Conservation (phyloP, 805 yeast species). For the Saccharomyces paradoxus region DNA sequence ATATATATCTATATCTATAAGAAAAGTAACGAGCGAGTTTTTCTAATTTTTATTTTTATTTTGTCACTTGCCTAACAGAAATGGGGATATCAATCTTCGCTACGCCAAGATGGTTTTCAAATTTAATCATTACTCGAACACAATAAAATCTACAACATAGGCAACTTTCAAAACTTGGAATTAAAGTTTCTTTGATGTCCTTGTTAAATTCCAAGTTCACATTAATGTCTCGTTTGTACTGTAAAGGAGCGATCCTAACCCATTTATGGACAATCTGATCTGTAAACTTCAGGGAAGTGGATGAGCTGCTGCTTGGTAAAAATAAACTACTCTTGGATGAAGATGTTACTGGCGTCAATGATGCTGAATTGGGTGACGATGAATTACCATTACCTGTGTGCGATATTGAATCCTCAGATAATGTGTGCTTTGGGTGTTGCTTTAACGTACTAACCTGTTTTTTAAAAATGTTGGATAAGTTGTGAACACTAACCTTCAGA, state of each 20-base stretch:
- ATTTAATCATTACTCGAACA: slow-evolving; percentile 35
- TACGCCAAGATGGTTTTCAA: slow-evolving; percentile 12
- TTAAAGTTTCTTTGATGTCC: slow-evolving; percentile 34
- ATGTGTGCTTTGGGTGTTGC: slow-evolving; percentile 4
- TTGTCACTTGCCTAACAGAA: slow-evolving; percentile 2
- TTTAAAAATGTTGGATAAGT: slow-evolving; percentile 19
- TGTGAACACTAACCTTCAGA: slow-evolving; percentile 12
- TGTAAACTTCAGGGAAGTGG: slow-evolving; percentile 14
- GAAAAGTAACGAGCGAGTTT: neutral
- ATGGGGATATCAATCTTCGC: slow-evolving; percentile 12
- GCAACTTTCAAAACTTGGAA: slow-evolving; percentile 43
- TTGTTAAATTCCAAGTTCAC: slow-evolving; percentile 12
- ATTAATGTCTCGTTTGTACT: slow-evolving; percentile 1
- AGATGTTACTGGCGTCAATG: neutral
- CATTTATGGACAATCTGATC: slow-evolving; percentile 13
- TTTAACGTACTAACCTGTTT: slow-evolving; percentile 22
- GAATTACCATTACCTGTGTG: slow-evolving; percentile 3
- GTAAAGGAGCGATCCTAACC: neutral
- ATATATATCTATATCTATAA: neutral
- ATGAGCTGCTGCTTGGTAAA: slow-evolving; percentile 1
- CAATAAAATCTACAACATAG: slow-evolving; percentile 40
- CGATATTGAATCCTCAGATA: neutral
- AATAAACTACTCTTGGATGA: neutral
- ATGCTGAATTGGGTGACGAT: slow-evolving; percentile 1
- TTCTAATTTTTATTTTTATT: neutral